Evolutionary conservation across 1,284 basidiomycete species (phyloP).

Genomic region (Heterobasidion occidentale): DNA sequence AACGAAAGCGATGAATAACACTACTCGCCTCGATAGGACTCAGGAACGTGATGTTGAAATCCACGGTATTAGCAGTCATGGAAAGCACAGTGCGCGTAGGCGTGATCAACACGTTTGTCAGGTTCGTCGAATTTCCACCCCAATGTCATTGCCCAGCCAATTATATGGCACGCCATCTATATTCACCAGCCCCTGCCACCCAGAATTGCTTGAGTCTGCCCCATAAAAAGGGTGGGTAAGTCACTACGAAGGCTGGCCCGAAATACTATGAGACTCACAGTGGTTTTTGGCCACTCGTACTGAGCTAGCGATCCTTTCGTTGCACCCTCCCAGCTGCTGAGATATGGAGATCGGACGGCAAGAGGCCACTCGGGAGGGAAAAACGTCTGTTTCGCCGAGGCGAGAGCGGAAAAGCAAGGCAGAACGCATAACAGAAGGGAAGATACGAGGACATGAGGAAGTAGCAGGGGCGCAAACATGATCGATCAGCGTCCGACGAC

Average conservation of each 20-base stretch:
- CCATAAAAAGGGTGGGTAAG: background rate
- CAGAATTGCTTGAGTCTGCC: background rate
- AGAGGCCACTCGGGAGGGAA: background rate
- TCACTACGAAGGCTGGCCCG: background rate
- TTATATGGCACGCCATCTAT: background rate
- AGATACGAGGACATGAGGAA: background rate
- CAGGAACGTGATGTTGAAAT: conserved; percentile 29
- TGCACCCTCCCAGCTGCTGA: background rate
- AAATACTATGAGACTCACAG: background rate
- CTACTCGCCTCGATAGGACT: conserved; percentile 30
- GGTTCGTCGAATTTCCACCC: background rate
- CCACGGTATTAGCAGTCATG: conserved; percentile 27
- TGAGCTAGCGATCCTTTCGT: background rate
- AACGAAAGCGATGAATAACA: background rate
- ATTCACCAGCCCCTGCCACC: background rate
- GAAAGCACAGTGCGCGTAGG: conserved; percentile 28
- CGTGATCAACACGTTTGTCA: conserved; percentile 13
- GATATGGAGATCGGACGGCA: background rate
- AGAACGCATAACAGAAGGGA: conserved; percentile 19
- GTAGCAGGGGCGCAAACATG: background rate
- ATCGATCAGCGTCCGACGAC: background rate
- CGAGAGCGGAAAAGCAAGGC: background rate
- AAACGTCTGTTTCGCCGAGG: background rate
- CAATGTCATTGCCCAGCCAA: background rate
- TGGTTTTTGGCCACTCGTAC: background rate